Evolutionary conservation across 2,329 filamentous ascomycete species (phyloP).

Genomic region (Chaetomium globosum): DNA sequence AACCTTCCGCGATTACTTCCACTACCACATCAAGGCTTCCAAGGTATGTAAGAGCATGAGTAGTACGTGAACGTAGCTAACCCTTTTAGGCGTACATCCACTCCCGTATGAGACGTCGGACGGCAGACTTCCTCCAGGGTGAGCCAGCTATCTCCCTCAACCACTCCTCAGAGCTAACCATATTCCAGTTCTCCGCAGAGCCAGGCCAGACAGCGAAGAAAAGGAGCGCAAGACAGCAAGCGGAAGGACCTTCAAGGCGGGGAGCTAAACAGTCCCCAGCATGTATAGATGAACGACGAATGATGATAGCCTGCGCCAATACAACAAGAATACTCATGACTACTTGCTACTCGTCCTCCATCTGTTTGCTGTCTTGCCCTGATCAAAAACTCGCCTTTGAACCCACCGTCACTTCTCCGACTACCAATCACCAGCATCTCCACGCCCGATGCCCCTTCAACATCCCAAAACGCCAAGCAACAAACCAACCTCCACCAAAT

Average conservation of each 20-base stretch:
- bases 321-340: slow-evolving; percentile 41
- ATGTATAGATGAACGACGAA: slow-evolving; percentile 11
- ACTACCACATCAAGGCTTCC: slow-evolving; percentile 99
- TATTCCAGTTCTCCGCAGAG: slow-evolving; percentile 81
- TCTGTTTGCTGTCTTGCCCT: not conserved
- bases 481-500: not conserved
- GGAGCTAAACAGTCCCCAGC: slow-evolving; percentile 24
- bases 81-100: slow-evolving; percentile 81
- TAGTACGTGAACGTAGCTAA: not conserved
- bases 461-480: not conserved
- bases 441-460: too few relatives aligned
- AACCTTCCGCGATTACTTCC: slow-evolving; percentile 99
- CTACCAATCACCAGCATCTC: not conserved
- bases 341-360: not conserved
- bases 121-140: slow-evolving; percentile 98
- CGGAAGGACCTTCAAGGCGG: slow-evolving; percentile 79
- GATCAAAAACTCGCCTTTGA: not conserved
- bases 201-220: slow-evolving; percentile 92
- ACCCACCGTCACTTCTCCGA: not conserved
- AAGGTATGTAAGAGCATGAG: slow-evolving; percentile 59
- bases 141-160: slow-evolving; percentile 40
- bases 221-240: slow-evolving; percentile 98
- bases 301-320: slow-evolving; percentile 22
- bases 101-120: slow-evolving; percentile 95
- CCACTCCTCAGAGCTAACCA: slow-evolving; percentile 10